Base-by-base conservation (phyloP, 1,284 basidiomycete genomes). In the Ceraceosorus guamensis region DNA sequence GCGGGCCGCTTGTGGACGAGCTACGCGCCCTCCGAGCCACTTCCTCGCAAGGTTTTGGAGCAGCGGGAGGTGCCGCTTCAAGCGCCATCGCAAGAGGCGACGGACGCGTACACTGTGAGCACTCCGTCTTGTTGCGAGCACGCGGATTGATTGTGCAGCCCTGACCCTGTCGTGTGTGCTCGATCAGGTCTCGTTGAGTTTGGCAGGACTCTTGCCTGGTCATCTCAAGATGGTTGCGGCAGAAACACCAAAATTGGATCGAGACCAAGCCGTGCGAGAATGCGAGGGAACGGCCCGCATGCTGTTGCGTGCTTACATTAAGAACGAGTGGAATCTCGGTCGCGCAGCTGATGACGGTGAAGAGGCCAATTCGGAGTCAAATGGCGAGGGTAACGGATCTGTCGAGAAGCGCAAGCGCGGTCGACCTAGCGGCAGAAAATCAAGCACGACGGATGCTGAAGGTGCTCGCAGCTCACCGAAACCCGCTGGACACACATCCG, bases 1-100 rank as follows among this genome's bases (percentile, higher is more conserved):
- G 52, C 52, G n/a, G 52, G 52, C 31, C 44, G 52, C 14, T 2
- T 53, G 3, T 53, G 44, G 43, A 48, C 41, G 41, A 48, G 45
- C 6, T 30, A 48, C 4, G 52, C 48, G 39, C 39, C 39, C 39
- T 11, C 10, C 39, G 16, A 41, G 11, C 39, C 16, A 1, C 10
- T 1, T 16, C 11, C 16, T 3, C 10, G 16, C 39, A 16, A 41
- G 39, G 39, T 41, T 11, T 16, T 41, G 39, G 39, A 41, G 39
- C 39, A 41, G 39, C 39, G 39, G 11, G 39, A 41, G 39, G 11
- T 24, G 24, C 24, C 24, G 1, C 24, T 24, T 24, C 24, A 24
- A 24, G 24, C 24, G 24, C 24, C 24, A 24, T 24, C 24, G 24
- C 24, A 3, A 3, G 24, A 24, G 24, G 24, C 24, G 24, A 24